Conservation (phyloP, 306 rosid species). For the Biancaea sappan region DNA sequence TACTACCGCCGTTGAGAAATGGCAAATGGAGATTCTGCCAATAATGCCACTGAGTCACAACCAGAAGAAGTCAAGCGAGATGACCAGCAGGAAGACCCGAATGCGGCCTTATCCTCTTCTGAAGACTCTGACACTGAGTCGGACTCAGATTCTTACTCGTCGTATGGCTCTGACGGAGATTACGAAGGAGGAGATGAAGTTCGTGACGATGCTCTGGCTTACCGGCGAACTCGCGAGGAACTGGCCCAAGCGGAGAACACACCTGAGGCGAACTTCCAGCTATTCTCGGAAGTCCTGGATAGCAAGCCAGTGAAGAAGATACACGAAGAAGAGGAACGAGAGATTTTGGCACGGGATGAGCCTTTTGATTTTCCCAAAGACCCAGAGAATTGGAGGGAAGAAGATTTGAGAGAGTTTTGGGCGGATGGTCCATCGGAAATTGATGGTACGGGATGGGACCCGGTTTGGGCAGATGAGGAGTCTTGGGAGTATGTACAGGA, state of each 20-base stretch:
- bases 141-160: conserved; percentile 8
- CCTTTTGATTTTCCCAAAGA: conserved; percentile 70
- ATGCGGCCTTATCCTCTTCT: neutral
- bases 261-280: conserved; percentile 21
- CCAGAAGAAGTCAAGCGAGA: neutral
- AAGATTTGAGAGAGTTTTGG: conserved; percentile 80
- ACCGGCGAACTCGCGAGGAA: neutral
- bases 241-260: neutral
- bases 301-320: neutral
- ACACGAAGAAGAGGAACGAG: conserved; percentile 35
- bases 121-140: conserved; percentile 25
- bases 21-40: conserved; percentile 24
- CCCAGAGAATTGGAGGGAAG: conserved; percentile 74
- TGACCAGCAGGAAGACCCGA: neutral
- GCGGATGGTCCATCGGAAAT: conserved; percentile 55
- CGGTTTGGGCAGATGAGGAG: conserved; percentile 58
- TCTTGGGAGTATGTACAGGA: conserved; percentile 59
- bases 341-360: conserved; percentile 7
- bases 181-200: neutral
- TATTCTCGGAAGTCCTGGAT: conserved; percentile 17
- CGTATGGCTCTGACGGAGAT: conserved; percentile 8
- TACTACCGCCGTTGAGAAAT: neutral
- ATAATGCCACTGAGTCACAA: neutral
- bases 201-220: neutral
- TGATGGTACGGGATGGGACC: conserved; percentile 90